Percentiles rank a stretch among this genome's conserved stretches.
phyloP scores from a whole-genome alignment of 768 basidiomycete genomes.

The Calocera cornea region DNA sequence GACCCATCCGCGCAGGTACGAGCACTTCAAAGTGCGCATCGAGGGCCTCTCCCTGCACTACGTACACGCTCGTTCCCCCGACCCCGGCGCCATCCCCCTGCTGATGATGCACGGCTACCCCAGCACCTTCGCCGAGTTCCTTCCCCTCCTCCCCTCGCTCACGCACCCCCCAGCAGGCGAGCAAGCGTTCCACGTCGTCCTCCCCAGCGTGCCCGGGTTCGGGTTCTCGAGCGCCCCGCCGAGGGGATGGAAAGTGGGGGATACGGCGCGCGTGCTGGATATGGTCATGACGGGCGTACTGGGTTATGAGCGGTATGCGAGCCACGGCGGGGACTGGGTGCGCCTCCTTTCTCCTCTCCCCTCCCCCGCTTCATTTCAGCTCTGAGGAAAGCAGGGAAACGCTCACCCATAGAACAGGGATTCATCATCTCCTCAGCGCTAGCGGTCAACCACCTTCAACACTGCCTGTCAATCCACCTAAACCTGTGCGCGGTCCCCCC shows the following conservation, averaged over 20 bases:
- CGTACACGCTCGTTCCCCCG: background rate
- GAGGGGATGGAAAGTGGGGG: background rate
- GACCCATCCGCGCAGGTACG: no score
- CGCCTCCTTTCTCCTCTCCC: background rate
- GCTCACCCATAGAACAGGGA: background rate
- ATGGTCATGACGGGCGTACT: background rate
- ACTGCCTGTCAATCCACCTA: background rate
- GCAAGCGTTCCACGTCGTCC: conserved; percentile 26
- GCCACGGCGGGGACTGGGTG: background rate
- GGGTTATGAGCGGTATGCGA: background rate
- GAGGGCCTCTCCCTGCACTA: background rate
- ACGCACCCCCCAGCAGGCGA: conserved; percentile 5
- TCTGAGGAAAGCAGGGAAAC: no score
- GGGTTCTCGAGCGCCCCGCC: conserved; percentile 25
- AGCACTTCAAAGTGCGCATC: background rate
- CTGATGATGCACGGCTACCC: background rate
- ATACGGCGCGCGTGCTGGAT: no score
- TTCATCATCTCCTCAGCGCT: no score
- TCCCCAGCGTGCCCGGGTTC: conserved; percentile 25
- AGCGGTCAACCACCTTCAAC: background rate
- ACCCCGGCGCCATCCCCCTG: background rate
- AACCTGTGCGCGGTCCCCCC: background rate
- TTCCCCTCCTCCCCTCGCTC: background rate
- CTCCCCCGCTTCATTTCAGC: background rate
- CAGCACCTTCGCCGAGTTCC: background rate